phyloP scores from a whole-genome alignment of 495 filamentous ascomycete genomes.

The Trypethelium eluteriae region DNA sequence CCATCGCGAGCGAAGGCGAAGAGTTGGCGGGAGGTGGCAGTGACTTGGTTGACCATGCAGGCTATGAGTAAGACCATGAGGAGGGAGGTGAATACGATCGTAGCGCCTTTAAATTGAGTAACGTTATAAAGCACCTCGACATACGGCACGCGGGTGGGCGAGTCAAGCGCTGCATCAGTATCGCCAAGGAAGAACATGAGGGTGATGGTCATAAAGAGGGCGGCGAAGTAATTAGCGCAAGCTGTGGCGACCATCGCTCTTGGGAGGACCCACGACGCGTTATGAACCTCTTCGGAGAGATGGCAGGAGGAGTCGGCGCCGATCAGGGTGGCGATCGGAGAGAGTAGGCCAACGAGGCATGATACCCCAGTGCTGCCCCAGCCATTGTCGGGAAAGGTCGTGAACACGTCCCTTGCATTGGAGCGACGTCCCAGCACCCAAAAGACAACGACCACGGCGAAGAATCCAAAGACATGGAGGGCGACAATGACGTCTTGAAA shows the following conservation, averaged over 20 bases:
- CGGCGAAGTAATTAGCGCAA: conserved; percentile 20
- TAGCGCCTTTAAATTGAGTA: conserved; percentile 15
- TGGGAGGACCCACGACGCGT: conserved; percentile 21
- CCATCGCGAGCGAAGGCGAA: conserved; percentile 22
- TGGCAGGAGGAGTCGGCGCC: conserved; percentile 14
- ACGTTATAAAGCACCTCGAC: conserved; percentile 17
- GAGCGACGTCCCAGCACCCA: background rate
- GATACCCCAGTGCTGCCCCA: conserved; percentile 24
- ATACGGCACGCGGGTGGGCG: conserved; percentile 14
- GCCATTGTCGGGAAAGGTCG: conserved; percentile 17
- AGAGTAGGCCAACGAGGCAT: conserved; percentile 23
- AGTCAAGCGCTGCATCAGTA: conserved; percentile 7
- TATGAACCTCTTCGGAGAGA: conserved; percentile 23
- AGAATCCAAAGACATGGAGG: conserved; percentile 33
- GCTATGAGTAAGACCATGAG: conserved; percentile 15
- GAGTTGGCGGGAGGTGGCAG: conserved; percentile 15
- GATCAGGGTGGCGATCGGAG: conserved; percentile 19
- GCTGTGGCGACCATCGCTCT: conserved; percentile 21
- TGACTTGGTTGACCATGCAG: conserved; percentile 14
- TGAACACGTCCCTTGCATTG: conserved; percentile 14
- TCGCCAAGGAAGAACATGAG: conserved; percentile 41
- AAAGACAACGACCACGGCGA: conserved; percentile 30
- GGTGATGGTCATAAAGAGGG: conserved; percentile 21
- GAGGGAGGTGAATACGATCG: conserved; percentile 16
- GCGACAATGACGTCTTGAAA: conserved; percentile 25